Evolutionary conservation across 371 early-diverging fungal species (phyloP).

Genomic region (Mortierella sp.): DNA sequence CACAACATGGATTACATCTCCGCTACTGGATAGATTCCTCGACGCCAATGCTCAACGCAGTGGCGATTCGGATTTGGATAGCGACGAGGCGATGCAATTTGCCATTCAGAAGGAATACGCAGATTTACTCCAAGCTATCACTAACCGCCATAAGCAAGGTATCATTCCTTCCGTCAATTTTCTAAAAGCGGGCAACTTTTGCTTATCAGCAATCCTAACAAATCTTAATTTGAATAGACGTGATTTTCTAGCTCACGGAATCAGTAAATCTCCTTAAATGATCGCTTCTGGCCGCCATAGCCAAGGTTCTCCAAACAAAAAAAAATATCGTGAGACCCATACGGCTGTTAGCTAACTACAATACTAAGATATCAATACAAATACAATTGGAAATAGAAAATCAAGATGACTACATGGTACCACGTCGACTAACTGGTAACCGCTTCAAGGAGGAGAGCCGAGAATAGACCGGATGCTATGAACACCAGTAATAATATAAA

Average conservation of each 20-base stretch:
- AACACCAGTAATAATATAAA: too few species aligned
- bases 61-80: slow-evolving; percentile 35
- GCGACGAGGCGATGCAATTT: slow-evolving; percentile 22
- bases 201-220: not conserved
- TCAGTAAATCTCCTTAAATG: slow-evolving; percentile 53
- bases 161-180: not conserved
- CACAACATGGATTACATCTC: slow-evolving; percentile 1
- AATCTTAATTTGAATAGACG: slow-evolving; percentile 27
- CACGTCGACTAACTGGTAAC: too few species aligned
- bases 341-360: too few species aligned
- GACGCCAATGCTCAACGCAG: slow-evolving; percentile 14
- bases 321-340: too few species aligned
- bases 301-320: too few species aligned
- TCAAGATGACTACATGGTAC: too few species aligned
- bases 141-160: slow-evolving; percentile 57
- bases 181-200: not conserved
- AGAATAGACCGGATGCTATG: too few species aligned
- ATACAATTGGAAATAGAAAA: too few species aligned
- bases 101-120: slow-evolving; percentile 44
- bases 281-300: too few species aligned
- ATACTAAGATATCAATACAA: too few species aligned
- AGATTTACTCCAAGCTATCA: slow-evolving; percentile 37
- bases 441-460: too few species aligned
- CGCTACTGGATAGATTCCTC: not conserved
- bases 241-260: slow-evolving; percentile 54